phyloP scores from a whole-genome alignment of 805 yeast genomes.

The Saturnispora zaruensis region DNA sequence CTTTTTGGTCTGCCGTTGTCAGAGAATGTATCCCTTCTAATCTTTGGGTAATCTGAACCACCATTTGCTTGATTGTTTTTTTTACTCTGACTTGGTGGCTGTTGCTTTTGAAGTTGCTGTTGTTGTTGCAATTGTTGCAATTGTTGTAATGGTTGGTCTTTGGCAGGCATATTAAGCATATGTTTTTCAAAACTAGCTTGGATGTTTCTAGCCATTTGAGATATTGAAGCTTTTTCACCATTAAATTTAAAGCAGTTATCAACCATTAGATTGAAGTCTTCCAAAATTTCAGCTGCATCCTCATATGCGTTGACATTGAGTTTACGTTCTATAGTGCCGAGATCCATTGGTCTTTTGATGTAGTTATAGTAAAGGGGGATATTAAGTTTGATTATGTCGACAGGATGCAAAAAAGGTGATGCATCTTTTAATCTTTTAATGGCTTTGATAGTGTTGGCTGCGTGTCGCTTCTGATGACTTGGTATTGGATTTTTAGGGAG shows the following conservation, averaged over 20 bases:
- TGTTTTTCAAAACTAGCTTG: conserved; percentile 92
- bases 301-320: conserved; percentile 62
- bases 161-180: conserved; percentile 82
- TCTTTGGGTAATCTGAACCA: conserved; percentile 42
- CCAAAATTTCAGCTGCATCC: conserved; percentile 55
- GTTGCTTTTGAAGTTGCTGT: conserved; percentile 14
- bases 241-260: conserved; percentile 75
- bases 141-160: conserved; percentile 29
- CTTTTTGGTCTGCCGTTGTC: conserved; percentile 83
- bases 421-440: conserved; percentile 90
- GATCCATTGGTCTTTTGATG: conserved; percentile 85
- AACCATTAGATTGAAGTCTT: conserved; percentile 80
- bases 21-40: conserved; percentile 62
- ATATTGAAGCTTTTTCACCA: conserved; percentile 73
- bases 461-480: conserved; percentile 75
- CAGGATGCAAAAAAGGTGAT: conserved; percentile 81
- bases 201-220: conserved; percentile 85
- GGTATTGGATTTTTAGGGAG: conserved; percentile 64
- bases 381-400: conserved; percentile 78
- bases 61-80: conserved; percentile 21
- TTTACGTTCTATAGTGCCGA: conserved; percentile 83
- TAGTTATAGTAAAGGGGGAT: conserved; percentile 85
- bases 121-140: conserved; percentile 13
- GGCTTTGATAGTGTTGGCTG: conserved; percentile 70
- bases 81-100: not conserved